These are phyloP conservation scores for Erythrophleum ivorense DNA, from an alignment of 331 rosid genomes.

Conservation along the genomic window DNA sequence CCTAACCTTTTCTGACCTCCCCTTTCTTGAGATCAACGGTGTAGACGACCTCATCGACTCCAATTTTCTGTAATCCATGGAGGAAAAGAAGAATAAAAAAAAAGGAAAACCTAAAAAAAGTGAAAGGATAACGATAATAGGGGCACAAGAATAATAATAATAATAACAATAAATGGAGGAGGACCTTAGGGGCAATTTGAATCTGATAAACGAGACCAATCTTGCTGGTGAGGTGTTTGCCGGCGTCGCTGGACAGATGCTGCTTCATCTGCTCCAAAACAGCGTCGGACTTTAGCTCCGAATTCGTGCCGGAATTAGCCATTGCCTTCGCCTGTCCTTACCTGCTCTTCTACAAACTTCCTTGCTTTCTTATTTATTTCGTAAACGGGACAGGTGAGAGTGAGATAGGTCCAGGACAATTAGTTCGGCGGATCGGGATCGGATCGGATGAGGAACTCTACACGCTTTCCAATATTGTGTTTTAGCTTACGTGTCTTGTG, in stretches of 20 bases:
- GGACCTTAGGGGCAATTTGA: slow-evolving; percentile 86
- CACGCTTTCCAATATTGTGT: background rate
- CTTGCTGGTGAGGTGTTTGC: slow-evolving; percentile 59
- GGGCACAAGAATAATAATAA: background rate
- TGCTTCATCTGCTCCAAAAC: slow-evolving; percentile 81
- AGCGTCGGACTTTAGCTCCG: slow-evolving; percentile 67
- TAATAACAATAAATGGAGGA: background rate
- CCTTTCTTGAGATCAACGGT: slow-evolving; percentile 93
- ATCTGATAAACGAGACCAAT: slow-evolving; percentile 85
- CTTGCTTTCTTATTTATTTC: background rate
- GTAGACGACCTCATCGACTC: slow-evolving; percentile 72
- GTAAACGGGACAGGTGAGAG: background rate
- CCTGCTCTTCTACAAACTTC: background rate
- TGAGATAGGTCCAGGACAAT: background rate
- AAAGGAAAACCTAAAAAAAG: background rate
- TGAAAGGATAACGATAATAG: background rate
- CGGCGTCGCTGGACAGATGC: slow-evolving; percentile 76
- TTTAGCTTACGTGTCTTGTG: background rate
- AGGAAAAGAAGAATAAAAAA: background rate
- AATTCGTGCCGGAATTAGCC: slow-evolving; percentile 39
- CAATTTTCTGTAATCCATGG: slow-evolving; percentile 67
- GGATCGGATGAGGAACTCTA: background rate
- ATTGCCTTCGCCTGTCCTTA: slow-evolving; percentile 17
- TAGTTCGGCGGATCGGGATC: background rate
- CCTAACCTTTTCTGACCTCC: slow-evolving; percentile 74